Evolutionary conservation across 2,329 filamentous ascomycete genomes (phyloP).

Genomic region (Aspergillus pseudoterreus): DNA sequence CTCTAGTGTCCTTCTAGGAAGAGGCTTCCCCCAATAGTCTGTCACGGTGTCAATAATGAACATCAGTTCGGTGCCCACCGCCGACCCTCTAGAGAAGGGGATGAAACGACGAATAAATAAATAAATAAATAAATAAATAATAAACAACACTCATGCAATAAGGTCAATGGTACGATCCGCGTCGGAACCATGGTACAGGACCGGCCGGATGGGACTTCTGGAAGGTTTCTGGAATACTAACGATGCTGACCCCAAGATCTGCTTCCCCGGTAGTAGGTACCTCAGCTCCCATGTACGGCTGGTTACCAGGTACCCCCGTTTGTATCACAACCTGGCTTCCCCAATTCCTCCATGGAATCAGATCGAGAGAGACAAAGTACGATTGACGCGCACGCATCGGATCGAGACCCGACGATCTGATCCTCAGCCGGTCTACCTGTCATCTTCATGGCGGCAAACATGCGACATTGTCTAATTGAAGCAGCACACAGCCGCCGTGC

Average conservation of each 20-base stretch:
- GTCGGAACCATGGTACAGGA: slow-evolving; percentile 3
- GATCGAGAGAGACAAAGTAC: neutral
- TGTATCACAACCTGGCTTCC: too few relatives aligned
- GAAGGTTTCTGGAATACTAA: slow-evolving; percentile 2
- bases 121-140: neutral
- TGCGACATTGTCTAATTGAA: neutral
- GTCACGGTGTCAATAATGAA: neutral
- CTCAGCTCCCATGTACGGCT: neutral
- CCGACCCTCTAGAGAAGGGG: neutral
- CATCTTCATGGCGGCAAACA: neutral
- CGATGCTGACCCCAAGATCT: neutral
- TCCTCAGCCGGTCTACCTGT: neutral
- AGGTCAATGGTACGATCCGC: slow-evolving; percentile 3
- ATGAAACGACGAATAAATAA: too few relatives aligned
- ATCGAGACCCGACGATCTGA: neutral
- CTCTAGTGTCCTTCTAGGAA: neutral
- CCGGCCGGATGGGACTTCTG: slow-evolving; percentile 4
- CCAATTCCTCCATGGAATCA: neutral
- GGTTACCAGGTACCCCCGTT: too few relatives aligned
- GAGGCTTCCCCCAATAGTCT: neutral
- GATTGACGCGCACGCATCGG: neutral
- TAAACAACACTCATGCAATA: neutral
- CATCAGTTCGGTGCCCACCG: neutral
- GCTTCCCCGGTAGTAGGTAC: neutral
- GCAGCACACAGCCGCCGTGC: too few relatives aligned